Conservation (phyloP, 2,329 filamentous ascomycete genomes). For the Ascochyta viciae-villosae region DNA sequence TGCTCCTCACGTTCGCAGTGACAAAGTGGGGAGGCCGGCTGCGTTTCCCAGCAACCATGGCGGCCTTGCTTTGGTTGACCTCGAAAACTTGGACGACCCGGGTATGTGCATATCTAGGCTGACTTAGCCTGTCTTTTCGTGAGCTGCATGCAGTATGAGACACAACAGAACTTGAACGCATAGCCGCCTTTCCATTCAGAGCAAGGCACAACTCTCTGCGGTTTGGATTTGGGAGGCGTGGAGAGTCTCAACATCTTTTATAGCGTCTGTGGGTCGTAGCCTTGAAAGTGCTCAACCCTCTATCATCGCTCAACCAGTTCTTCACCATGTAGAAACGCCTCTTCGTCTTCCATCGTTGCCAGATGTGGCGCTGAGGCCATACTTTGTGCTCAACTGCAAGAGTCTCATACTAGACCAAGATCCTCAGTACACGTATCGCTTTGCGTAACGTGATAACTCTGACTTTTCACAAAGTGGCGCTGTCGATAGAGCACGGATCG, state of each 20-base stretch:
- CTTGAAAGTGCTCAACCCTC: too few species aligned
- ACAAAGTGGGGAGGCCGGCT: constrained; percentile 9
- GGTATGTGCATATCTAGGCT: not conserved
- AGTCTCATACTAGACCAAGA: not conserved
- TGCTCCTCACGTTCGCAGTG: constrained; percentile 17
- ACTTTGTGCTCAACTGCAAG: not conserved
- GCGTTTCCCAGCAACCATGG: constrained; percentile 18
- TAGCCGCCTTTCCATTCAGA: too few species aligned
- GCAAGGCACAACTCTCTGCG: too few species aligned
- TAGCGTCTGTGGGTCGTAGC: too few species aligned
- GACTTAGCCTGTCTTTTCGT: not conserved
- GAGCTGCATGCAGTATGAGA: too few species aligned
- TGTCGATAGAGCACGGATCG: not conserved
- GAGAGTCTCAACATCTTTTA: too few species aligned
- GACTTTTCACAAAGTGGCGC: not conserved
- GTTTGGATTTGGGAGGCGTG: too few species aligned
- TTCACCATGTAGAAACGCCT: too few species aligned
- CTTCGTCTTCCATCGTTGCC: not conserved
- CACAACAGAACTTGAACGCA: too few species aligned
- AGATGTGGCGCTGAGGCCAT: not conserved
- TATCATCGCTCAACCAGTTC: too few species aligned
- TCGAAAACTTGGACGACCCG: constrained; percentile 8
- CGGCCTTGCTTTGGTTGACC: constrained; percentile 14
- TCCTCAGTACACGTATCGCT: not conserved
- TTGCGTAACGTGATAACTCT: not conserved